Evolutionary conservation across 306 rosid genomes (phyloP).

Genomic region (Vigna nakashimae): DNA sequence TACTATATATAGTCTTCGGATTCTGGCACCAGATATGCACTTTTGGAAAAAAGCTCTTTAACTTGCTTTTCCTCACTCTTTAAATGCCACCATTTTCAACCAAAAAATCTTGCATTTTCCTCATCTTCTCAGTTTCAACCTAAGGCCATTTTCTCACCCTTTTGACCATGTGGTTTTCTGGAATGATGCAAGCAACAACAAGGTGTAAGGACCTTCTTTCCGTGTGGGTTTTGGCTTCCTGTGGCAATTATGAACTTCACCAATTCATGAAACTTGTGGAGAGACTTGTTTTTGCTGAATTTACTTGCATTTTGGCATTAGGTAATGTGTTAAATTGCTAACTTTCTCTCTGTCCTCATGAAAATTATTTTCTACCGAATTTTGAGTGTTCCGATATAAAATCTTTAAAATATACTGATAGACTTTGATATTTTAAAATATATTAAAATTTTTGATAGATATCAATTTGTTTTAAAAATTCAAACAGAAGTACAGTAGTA

Average conservation of each 20-base stretch:
- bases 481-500: too few relatives aligned
- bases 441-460: too few relatives aligned
- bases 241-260: background rate
- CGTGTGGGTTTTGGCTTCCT: constrained; percentile 2
- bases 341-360: background rate
- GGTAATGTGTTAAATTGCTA: constrained; percentile 20
- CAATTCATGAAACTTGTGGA: constrained; percentile 6
- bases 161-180: constrained; percentile 24
- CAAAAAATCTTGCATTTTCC: background rate
- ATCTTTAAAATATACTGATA: too few relatives aligned
- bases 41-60: constrained; percentile 1
- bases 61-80: constrained; percentile 10
- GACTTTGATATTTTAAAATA: too few relatives aligned
- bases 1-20: background rate
- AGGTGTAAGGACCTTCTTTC: constrained; percentile 31
- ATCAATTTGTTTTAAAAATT: too few relatives aligned
- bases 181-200: background rate
- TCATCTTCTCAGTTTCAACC: background rate
- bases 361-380: too few relatives aligned
- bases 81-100: constrained; percentile 3
- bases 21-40: constrained; percentile 2
- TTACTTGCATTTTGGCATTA: constrained; percentile 32
- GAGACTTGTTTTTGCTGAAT: constrained; percentile 31
- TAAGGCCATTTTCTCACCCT: background rate
- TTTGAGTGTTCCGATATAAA: too few relatives aligned